A percentile compares a stretch with the other conserved stretches of the same genome.
phyloP scores from a whole-genome alignment of 2,329 filamentous ascomycete genomes.

The Neonectria hederae region DNA sequence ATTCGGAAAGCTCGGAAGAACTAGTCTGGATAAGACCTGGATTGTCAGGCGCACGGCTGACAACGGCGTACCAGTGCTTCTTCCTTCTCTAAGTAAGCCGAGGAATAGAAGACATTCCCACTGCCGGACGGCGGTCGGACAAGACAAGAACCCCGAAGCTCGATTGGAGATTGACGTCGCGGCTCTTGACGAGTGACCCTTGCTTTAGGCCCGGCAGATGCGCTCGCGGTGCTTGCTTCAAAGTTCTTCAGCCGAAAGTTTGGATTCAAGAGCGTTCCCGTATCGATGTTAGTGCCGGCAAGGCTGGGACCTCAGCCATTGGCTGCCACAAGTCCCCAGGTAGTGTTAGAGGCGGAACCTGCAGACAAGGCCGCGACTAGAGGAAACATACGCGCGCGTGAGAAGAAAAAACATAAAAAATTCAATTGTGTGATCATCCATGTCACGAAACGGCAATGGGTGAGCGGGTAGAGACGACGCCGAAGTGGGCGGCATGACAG shows the following conservation, averaged over 20 bases:
- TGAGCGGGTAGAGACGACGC: not conserved
- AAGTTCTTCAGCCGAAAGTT: not conserved
- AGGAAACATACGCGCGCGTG: not conserved
- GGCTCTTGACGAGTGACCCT: slow-evolving; percentile 6
- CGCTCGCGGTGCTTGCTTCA: not conserved
- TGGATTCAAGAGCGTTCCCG: not conserved
- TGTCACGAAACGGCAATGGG: not conserved
- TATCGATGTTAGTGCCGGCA: slow-evolving; percentile 5
- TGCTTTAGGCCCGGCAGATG: slow-evolving; percentile 1
- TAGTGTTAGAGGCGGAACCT: not conserved
- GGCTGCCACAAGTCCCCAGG: not conserved
- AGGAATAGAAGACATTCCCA: not conserved
- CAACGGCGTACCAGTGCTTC: not conserved
- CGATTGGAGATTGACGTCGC: slow-evolving; percentile 3
- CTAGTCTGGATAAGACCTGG: not conserved
- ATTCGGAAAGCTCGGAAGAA: slow-evolving; percentile 18
- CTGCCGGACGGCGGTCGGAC: slow-evolving; percentile 10
- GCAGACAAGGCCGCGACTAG: not conserved
- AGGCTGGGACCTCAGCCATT: slow-evolving; percentile 5
- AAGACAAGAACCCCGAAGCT: slow-evolving; percentile 16
- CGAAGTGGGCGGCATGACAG: slow-evolving; percentile 3
- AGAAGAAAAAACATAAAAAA: not conserved
- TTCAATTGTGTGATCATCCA: too few species aligned
- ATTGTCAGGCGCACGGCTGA: not conserved
- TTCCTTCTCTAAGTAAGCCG: not conserved